These are phyloP conservation scores for Zymoseptoria pseudotritici DNA, from an alignment of 2,329 filamentous ascomycete genomes.

Conservation along the genomic window DNA sequence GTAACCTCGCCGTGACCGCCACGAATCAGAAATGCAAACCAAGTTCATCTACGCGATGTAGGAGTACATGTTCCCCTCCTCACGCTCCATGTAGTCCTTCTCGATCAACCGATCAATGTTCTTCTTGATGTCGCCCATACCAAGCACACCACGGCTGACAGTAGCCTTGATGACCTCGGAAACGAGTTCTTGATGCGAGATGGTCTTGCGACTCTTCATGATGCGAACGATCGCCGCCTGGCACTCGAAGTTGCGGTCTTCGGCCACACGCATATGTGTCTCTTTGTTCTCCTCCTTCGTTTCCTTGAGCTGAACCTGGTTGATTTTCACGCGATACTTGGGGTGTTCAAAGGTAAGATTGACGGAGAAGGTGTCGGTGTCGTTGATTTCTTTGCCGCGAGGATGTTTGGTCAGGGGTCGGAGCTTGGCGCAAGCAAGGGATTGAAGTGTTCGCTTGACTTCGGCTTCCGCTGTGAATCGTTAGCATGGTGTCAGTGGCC, in stretches of 20 bases:
- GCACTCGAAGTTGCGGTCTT: slow-evolving; percentile 89
- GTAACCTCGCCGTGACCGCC: neutral
- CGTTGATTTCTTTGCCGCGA: slow-evolving; percentile 65
- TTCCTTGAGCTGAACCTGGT: slow-evolving; percentile 95
- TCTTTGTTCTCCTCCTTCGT: slow-evolving; percentile 91
- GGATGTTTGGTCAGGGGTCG: slow-evolving; percentile 80
- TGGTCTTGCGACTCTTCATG: slow-evolving; percentile 88
- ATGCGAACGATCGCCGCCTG: slow-evolving; percentile 95
- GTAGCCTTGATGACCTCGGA: slow-evolving; percentile 90
- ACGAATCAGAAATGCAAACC: neutral
- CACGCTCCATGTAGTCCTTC: slow-evolving; percentile 85
- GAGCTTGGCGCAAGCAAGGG: slow-evolving; percentile 82
- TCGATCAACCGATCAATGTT: slow-evolving; percentile 96
- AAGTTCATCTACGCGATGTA: slow-evolving; percentile 36
- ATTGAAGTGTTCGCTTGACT: slow-evolving; percentile 85
- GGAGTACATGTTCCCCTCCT: slow-evolving; percentile 52
- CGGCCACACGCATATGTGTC: slow-evolving; percentile 81
- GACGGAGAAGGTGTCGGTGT: slow-evolving; percentile 75
- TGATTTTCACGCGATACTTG: slow-evolving; percentile 93
- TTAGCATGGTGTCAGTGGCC: slow-evolving; percentile 20
- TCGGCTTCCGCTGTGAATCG: slow-evolving; percentile 56
- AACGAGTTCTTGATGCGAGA: slow-evolving; percentile 79
- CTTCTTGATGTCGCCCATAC: slow-evolving; percentile 83
- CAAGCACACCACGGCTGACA: slow-evolving; percentile 75
- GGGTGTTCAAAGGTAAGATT: slow-evolving; percentile 70